Conservation (phyloP, 306 rosid species). For the Begonia peltatifolia region DNA sequence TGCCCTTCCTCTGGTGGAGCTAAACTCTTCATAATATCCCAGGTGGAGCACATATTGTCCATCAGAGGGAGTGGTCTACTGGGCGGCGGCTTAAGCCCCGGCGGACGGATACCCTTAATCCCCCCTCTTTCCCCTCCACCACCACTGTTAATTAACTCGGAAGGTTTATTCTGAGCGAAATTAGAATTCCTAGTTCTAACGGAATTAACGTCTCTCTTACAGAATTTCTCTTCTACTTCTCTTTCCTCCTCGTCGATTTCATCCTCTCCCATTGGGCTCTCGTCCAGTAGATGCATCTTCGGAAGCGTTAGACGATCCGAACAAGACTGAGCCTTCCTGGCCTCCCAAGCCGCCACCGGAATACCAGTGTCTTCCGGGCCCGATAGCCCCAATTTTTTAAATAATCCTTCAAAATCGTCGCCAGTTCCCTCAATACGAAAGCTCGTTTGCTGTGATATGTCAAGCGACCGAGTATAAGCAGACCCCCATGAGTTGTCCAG, state of each 20-base stretch:
- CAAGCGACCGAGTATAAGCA: constrained; percentile 51
- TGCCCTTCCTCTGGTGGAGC: constrained; percentile 26
- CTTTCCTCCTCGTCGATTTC: constrained; percentile 10
- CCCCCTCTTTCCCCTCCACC: constrained; percentile 25
- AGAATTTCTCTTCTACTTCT: constrained; percentile 17
- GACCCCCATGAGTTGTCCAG: constrained; percentile 17
- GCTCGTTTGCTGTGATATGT: constrained; percentile 44
- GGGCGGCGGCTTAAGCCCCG: constrained; percentile 73
- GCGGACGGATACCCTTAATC: constrained; percentile 65
- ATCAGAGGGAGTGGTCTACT: constrained; percentile 26
- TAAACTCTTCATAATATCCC: constrained; percentile 61
- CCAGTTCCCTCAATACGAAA: constrained; percentile 64
- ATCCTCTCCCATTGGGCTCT: constrained; percentile 18
- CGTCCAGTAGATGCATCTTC: constrained; percentile 16
- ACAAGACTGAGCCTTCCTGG: constrained; percentile 35
- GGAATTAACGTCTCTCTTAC: constrained; percentile 11
- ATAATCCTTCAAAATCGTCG: constrained; percentile 53
- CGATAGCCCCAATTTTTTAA: constrained; percentile 30
- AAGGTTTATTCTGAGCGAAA: constrained; percentile 11
- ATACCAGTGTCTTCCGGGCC: constrained; percentile 75
- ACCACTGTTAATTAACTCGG: constrained; percentile 16
- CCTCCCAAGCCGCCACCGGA: constrained; percentile 61
- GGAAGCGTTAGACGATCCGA: constrained; percentile 42
- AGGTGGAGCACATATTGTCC: constrained; percentile 49
- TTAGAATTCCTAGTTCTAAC: constrained; percentile 21